These are phyloP conservation scores for Chlorella sp. DNA, from an alignment of 139 green algal species.

Conservation along the genomic window DNA sequence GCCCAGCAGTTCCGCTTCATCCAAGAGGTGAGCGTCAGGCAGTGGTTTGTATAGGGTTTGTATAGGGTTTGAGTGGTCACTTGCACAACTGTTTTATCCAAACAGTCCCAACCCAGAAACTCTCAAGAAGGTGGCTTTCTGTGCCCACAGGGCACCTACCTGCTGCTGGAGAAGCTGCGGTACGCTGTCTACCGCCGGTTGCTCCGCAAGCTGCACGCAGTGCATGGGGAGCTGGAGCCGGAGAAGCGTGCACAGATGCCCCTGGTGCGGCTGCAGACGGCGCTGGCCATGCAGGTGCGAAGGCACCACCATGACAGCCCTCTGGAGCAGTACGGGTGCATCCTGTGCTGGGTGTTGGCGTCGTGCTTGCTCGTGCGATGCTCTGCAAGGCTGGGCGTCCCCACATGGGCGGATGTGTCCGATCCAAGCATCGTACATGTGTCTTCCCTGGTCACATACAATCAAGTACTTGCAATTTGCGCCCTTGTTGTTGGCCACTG, in stretches of 20 bases:
- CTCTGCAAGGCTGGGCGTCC: no score
- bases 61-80: no score
- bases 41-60: background rate
- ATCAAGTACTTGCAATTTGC: no score
- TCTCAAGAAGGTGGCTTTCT: background rate
- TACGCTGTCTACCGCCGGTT: slow-evolving; percentile 69
- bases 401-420: no score
- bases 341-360: background rate
- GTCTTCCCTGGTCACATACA: no score
- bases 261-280: slow-evolving; percentile 50
- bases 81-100: no score
- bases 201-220: slow-evolving; percentile 60
- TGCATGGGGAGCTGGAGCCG: slow-evolving; percentile 66
- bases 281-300: slow-evolving; percentile 45
- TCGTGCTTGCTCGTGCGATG: background rate
- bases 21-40: slow-evolving; percentile 27
- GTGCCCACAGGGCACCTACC: slow-evolving; percentile 65
- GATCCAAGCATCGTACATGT: no score
- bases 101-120: no score
- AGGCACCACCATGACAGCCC: background rate
- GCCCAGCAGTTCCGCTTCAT: slow-evolving; percentile 66
- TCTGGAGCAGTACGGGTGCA: background rate
- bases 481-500: background rate
- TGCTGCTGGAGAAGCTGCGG: slow-evolving; percentile 84
- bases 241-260: slow-evolving; percentile 69